Percentiles rank a stretch among this genome's conserved stretches.
These are phyloP conservation scores for Funneliformis geosporum DNA, from an alignment of 192 early-diverging fungal species.

Conservation along the genomic window DNA sequence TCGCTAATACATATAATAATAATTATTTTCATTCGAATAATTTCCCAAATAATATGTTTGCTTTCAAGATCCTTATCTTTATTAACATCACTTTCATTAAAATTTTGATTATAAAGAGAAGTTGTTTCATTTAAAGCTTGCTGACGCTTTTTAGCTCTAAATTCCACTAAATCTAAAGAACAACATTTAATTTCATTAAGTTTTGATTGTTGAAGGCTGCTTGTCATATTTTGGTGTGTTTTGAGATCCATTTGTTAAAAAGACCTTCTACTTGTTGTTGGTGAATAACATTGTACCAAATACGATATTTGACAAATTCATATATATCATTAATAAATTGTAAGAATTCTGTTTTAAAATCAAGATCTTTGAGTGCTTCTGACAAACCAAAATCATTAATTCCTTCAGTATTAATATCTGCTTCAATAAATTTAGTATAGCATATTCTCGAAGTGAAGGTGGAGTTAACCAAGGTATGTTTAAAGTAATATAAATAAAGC, in stretches of 20 bases:
- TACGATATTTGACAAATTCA: neutral
- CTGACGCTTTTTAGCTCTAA: too few species aligned
- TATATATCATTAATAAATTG: neutral
- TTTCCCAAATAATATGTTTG: too few species aligned
- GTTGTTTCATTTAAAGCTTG: too few species aligned
- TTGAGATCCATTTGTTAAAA: conserved; percentile 23
- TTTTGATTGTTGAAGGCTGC: neutral
- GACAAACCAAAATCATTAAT: conserved; percentile 5
- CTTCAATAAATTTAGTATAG: neutral
- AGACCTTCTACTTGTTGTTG: conserved; percentile 11
- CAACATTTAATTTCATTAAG: neutral
- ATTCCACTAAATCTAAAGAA: neutral
- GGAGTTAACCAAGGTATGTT: too few species aligned
- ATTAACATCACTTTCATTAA: too few species aligned
- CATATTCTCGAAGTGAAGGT: neutral
- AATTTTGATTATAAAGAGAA: too few species aligned
- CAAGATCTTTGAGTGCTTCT: neutral
- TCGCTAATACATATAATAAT: too few species aligned
- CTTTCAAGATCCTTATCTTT: too few species aligned
- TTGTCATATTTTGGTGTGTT: neutral
- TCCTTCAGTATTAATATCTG: neutral
- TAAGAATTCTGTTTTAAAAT: neutral
- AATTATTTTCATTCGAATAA: too few species aligned
- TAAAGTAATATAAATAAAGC: too few species aligned
- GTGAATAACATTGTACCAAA: conserved; percentile 19